Evolutionary conservation across 495 filamentous ascomycete genomes (phyloP), one percentile per base, ranked within the genome.

Genomic region (Neurospora sp.): DNA sequence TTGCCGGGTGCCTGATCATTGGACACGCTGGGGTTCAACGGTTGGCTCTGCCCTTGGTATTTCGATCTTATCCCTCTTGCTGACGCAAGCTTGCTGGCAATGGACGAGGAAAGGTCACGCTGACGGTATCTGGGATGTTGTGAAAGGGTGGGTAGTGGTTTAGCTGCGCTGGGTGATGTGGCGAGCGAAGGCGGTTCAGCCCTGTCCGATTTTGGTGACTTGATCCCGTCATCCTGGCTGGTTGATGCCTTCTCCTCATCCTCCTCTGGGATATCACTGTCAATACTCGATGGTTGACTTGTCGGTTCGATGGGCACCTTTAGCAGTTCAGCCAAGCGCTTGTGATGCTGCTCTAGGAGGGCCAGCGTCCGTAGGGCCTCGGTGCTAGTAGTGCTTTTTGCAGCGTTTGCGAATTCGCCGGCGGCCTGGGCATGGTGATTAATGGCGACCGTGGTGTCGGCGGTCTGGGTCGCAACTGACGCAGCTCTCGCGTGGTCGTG

Each of bases 351-450:
- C 78, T 97, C 94, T 66, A 99, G 90, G 0, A 98, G 84, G 73
- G 88, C 88, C 70, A 99, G 81, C 11, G 93, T 94, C 69, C 96
- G 89, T 72, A 96, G 81, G 10, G 94, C 96, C 85, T 98, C 96
- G 72, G 85, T 84, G 79, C 96, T 94, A 13, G 85, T 86, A 11
- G 92, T 96, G 37, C 85, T 86, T 75, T 89, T 89, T 17, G 92
- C 90, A 37, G 93, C 94, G 39, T 91, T 91, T 69, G 94, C 90
- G 82, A 97, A 98, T 77, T 97, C 92, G 70, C 90, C 92, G 3
- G 96, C 96, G 28, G 96, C 96, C 43, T 93, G 86, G 73, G 94
- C 90, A 84, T 98, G 94, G 78, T 97, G 92, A 76, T 91, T 91
- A 73, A 92, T 91, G 19, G 95, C 94, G 34, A 91, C 89, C 5